Evolutionary conservation across 2,329 filamentous ascomycete genomes (phyloP).

Genomic region (Claviceps spartinae): DNA sequence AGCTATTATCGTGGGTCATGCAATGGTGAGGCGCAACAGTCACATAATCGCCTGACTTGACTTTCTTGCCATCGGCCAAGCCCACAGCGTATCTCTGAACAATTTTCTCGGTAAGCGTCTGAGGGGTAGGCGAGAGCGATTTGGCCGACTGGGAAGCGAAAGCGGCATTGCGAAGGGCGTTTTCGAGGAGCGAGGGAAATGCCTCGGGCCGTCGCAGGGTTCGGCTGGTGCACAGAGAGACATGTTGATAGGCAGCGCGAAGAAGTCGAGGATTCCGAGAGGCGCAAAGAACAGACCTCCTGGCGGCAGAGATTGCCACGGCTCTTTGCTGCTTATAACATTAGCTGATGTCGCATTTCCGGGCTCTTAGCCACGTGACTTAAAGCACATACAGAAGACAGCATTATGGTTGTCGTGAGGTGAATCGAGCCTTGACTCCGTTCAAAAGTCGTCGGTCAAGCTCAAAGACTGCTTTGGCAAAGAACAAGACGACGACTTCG

Average conservation of each 20-base stretch:
- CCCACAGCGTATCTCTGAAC: constrained; percentile 71
- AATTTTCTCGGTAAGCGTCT: constrained; percentile 70
- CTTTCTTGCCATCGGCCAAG: constrained; percentile 58
- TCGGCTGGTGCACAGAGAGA: not conserved
- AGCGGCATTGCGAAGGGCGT: constrained; percentile 29
- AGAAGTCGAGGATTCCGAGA: not conserved
- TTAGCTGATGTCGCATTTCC: not conserved
- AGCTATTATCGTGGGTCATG: constrained; percentile 82
- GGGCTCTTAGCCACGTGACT: not conserved
- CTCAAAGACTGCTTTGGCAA: not conserved
- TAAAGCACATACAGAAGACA: not conserved
- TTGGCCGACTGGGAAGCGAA: constrained; percentile 38
- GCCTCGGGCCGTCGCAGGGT: constrained; percentile 21
- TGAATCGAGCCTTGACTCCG: not conserved
- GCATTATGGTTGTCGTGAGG: not conserved
- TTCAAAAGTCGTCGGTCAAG: not conserved
- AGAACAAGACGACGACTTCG: not conserved
- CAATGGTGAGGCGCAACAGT: constrained; percentile 54
- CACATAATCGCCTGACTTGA: constrained; percentile 74
- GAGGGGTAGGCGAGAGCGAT: constrained; percentile 12
- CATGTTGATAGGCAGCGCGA: not conserved
- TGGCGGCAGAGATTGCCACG: not conserved
- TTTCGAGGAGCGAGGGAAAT: constrained; percentile 52
- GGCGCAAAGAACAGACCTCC: not conserved
- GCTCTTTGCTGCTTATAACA: not conserved